Evolutionary conservation across 176 grass and related monocot genomes (phyloP), one percentile per base, ranked within the genome.

Genomic region (Raddia distichophylla): DNA sequence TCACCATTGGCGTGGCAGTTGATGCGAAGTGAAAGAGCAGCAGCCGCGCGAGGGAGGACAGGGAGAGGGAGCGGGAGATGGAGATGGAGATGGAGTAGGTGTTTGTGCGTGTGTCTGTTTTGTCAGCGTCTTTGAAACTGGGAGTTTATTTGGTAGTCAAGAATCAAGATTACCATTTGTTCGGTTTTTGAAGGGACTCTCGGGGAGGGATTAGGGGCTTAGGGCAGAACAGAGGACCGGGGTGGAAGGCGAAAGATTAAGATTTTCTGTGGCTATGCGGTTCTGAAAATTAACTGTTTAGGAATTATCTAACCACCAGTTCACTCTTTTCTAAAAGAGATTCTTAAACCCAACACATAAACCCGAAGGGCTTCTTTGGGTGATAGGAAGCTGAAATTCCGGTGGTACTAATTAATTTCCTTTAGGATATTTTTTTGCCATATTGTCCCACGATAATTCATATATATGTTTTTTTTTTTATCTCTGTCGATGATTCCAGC

Each of bases 1-100:
- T 85, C 53, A 74, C 86, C 93, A 97, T 96, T 78, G 77, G 46
- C 44, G 77, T 82, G 64, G 17, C 49, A n/a, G 77, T 68, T 53
- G 72, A 35, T 64, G 66, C 16, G 12, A 72, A 67, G 62, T 51
- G 87, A 22, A 12, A 9, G 56, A 17, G 84, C 61, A 51, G 67
- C 42, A 14, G 78, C 12, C 4, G 69, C 37, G n/a, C 40, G 14
- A 55, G 22, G 18, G 2, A 43, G 13, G 48, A 66, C 10, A 19
- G 27, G 27, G 27, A 27, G 14, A 32, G 69, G 37, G 37, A 40
- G 37, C 2, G 37, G 37, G 4, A 53, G 13, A 72, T 16, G 48
- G 40, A 60, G 18, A 13, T 50, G 48, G 56, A 47, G 56, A 14
- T 73, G 59, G 22, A 13, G 20, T 46, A 73, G 73, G 47, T 27